Percentiles rank a stretch among this genome's conserved stretches.
Evolutionary conservation across 129 eudicot species (phyloP).

Genomic region (Chrysanthemum makinoi): DNA sequence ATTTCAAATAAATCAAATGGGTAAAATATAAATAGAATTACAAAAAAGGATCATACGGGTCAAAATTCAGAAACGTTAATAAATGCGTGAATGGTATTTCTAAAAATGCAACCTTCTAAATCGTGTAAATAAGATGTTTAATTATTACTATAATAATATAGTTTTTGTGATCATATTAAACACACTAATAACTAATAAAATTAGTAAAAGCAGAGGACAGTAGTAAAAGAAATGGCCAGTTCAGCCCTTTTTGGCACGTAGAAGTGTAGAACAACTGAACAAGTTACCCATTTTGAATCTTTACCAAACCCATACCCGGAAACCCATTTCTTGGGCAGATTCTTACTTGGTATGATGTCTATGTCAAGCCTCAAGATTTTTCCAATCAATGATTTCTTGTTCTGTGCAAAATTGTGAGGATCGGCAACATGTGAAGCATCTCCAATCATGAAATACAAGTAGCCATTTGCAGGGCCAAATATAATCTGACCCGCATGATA

Average conservation of each 20-base stretch:
- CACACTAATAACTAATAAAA: too few species aligned
- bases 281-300: not conserved
- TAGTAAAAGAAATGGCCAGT: too few species aligned
- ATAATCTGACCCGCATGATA: conserved; percentile 84
- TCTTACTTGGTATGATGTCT: conserved; percentile 67
- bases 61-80: not conserved
- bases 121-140: not conserved
- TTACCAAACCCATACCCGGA: not conserved
- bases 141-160: too few species aligned
- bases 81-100: not conserved
- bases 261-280: too few species aligned
- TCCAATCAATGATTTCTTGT: conserved; percentile 83
- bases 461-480: conserved; percentile 71
- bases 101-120: not conserved
- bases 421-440: conserved; percentile 65
- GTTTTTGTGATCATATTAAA: not conserved
- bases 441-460: conserved; percentile 77
- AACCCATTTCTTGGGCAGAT: not conserved
- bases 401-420: conserved; percentile 79
- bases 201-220: too few species aligned
- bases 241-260: not conserved
- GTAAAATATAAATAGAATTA: not conserved
- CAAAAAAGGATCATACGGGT: not conserved
- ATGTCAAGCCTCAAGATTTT: conserved; percentile 81
- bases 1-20: not conserved